Conservation (phyloP, 306 rosid species). For the Sesbania bispinosa region DNA sequence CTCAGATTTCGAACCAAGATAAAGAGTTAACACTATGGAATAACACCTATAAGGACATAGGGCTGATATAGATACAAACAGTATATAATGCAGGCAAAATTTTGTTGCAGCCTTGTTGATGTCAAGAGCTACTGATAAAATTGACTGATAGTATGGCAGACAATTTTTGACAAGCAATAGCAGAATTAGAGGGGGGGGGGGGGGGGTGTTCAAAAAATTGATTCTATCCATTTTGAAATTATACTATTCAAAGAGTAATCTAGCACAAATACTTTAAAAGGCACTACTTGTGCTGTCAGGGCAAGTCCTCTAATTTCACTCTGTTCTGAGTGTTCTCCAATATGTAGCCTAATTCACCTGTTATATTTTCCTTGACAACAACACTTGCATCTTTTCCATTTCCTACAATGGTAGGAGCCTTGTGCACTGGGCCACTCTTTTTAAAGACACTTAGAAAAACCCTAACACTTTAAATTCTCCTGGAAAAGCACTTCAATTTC, state of each 20-base stretch:
- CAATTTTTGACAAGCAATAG: not conserved
- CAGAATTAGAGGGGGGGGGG: too few relatives aligned
- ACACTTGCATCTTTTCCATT: not conserved
- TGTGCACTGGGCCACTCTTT: not conserved
- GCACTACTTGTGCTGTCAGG: not conserved
- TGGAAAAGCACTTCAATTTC: not conserved
- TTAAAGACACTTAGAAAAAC: not conserved
- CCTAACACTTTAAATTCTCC: constrained; percentile 1
- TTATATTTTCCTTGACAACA: not conserved
- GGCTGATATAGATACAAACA: not conserved
- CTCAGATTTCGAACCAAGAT: not conserved
- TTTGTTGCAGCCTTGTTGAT: not conserved
- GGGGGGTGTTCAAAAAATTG: not conserved
- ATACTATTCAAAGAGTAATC: not conserved
- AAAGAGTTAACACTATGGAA: not conserved
- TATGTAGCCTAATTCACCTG: not conserved
- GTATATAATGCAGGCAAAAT: not conserved
- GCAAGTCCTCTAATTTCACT: not conserved
- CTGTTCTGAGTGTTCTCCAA: constrained; percentile 7
- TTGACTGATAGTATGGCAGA: not conserved
- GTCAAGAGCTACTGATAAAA: not conserved
- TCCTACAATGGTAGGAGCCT: not conserved
- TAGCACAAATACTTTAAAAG: constrained; percentile 10
- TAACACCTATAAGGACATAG: not conserved
- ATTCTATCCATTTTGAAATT: not conserved